Base-by-base conservation (phyloP, 176 grass and related monocot species). In the Musa beccarii region DNA sequence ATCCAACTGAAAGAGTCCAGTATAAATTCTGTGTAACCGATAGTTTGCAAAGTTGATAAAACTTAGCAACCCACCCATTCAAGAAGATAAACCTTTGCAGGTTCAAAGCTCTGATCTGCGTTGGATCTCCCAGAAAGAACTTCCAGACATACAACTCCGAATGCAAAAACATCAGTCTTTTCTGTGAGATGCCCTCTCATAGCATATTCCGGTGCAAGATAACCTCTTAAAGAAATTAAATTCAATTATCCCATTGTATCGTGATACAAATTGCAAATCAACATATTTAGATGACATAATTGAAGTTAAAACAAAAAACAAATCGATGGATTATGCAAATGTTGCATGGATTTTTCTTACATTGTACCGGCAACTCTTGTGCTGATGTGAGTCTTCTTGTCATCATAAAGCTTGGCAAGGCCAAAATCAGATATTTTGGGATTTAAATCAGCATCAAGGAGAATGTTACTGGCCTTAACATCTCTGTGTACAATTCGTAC, bases 381-480 rank as follows among this genome's bases (percentile, higher is more conserved):
- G 49, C 49, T 70, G 43, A 70, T 70, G 20, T 70, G 68, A 9
- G 17, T 70, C 68, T 51, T 21, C 8, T 70, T 51, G 43, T 70
- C 68, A 11, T 70, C 68, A 1, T 70, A 70, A 19, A 70, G 49
- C 43, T 70, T 70, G 49, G 68, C 68, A 3, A 70, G 68, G 19
- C 68, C 68, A 10, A 70, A 70, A 10, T 70, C 68, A 11, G 68
- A 70, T 2, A 70, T 70, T 70, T 70, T 70, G 9, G 68, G 68
- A 4, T 51, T 52, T 9, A 70, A 13, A 20, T 70, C 20, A 19
- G 68, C 16, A 19, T 70, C 68, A 13, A 70, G 68, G 15, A 70
- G 68, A 70, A 70, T 70, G 49, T 70, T 70, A 10, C 68, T 70
- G 49, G 68, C 68, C 15, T 70, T 70, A 17, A 70, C 68, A 11